Evolutionary conservation across 495 filamentous ascomycete species (phyloP).

Genomic region (Penicillium chermesinum): DNA sequence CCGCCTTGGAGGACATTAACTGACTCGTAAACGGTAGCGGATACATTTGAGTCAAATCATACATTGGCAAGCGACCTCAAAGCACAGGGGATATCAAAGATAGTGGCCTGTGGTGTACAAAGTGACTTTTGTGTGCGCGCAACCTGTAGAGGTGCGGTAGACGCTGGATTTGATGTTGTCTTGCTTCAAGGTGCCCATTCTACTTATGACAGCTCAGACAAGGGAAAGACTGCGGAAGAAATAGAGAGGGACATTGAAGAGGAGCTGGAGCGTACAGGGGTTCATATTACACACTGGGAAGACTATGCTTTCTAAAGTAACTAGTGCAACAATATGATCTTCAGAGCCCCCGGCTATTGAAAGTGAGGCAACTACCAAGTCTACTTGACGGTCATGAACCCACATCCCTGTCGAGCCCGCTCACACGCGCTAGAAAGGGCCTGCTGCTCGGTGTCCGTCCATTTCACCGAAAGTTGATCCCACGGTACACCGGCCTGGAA

Average conservation of each 20-base stretch:
- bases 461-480: slow-evolving; percentile 82
- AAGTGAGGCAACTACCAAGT: neutral
- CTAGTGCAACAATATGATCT: too few relatives aligned
- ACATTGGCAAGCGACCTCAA: neutral
- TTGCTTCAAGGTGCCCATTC: slow-evolving; percentile 4
- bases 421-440: slow-evolving; percentile 64
- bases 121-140: slow-evolving; percentile 1
- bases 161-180: neutral
- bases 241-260: slow-evolving; percentile 1
- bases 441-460: slow-evolving; percentile 87
- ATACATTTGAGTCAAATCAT: slow-evolving; percentile 3
- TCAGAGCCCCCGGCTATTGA: neutral
- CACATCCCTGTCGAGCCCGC: slow-evolving; percentile 69
- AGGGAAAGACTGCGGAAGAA: neutral
- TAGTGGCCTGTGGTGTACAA: slow-evolving; percentile 1
- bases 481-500: slow-evolving; percentile 70
- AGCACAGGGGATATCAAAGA: neutral
- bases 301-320: neutral
- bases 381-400: slow-evolving; percentile 75
- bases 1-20: neutral
- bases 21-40: neutral
- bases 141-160: neutral
- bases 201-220: neutral
- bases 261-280: neutral
- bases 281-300: neutral